Evolutionary conservation across 495 filamentous ascomycete species (phyloP).

Genomic region (Aspergillus campestris): DNA sequence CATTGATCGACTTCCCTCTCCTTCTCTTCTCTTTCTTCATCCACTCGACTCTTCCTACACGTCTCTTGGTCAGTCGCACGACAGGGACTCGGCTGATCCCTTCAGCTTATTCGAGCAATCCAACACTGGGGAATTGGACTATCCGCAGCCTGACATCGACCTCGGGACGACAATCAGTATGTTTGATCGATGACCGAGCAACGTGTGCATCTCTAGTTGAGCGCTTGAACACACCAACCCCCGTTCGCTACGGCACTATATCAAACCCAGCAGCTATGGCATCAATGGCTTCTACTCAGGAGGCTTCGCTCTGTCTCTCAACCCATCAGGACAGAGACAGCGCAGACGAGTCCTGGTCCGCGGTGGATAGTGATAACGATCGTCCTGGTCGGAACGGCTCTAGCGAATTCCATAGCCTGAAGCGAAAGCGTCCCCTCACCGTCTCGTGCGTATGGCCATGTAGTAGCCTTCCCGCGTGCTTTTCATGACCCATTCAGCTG

Average conservation of each 20-base stretch:
- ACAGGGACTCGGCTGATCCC: not conserved
- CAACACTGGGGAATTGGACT: no score
- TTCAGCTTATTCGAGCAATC: not conserved
- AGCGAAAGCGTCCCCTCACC: conserved; percentile 38
- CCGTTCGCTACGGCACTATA: conserved; percentile 32
- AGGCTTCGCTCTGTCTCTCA: conserved; percentile 15
- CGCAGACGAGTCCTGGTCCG: conserved; percentile 31
- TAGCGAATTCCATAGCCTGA: conserved; percentile 21
- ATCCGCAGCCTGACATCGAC: no score
- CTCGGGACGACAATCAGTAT: no score
- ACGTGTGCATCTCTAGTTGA: not conserved
- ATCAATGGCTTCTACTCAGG: conserved; percentile 14
- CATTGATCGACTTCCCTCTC: no score
- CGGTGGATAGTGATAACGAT: conserved; percentile 31
- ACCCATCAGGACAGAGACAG: conserved; percentile 26
- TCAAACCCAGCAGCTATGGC: conserved; percentile 25
- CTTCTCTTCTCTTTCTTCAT: no score
- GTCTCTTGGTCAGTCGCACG: no score
- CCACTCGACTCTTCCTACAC: no score
- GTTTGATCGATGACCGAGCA: no score
- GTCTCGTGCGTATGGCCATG: conserved; percentile 31
- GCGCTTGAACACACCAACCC: conserved; percentile 5
- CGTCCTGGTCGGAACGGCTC: conserved; percentile 22
- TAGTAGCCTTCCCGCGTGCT: not conserved
- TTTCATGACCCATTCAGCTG: conserved; percentile 7